Evolutionary conservation across 148 eudicot genomes (phyloP).

Genomic region (Rhododendron ferrugineum): DNA sequence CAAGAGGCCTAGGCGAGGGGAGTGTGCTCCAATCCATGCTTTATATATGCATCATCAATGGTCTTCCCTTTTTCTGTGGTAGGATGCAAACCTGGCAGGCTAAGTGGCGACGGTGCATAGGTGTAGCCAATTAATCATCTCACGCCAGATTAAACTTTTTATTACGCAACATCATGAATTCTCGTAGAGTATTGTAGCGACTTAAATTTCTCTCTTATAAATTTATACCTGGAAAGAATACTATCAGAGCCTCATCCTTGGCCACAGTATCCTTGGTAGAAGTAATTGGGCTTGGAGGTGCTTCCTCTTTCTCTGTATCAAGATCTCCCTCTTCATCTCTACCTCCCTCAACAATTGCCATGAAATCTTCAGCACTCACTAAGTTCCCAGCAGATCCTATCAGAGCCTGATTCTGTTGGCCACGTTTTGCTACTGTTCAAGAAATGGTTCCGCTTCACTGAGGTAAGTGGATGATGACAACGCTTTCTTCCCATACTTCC

Average conservation of each 20-base stretch:
- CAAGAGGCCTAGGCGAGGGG: not conserved
- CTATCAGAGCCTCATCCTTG: slow-evolving; percentile 70
- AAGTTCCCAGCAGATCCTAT: slow-evolving; percentile 86
- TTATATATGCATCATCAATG: not conserved
- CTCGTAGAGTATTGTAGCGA: not conserved
- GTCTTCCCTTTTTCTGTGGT: not conserved
- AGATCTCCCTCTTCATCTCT: slow-evolving; percentile 88
- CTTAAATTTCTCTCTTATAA: not conserved
- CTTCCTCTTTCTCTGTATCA: slow-evolving; percentile 42
- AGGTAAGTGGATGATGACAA: slow-evolving; percentile 68
- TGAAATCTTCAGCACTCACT: slow-evolving; percentile 75
- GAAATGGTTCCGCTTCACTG: slow-evolving; percentile 91
- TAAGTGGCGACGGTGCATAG: not conserved
- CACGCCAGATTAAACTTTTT: not conserved
- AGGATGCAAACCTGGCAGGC: not conserved
- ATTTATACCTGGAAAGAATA: slow-evolving; percentile 84
- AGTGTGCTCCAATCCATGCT: not conserved
- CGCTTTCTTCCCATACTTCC: slow-evolving; percentile 61
- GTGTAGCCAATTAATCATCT: not conserved
- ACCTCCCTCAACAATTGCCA: slow-evolving; percentile 69
- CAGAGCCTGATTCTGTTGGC: slow-evolving; percentile 68
- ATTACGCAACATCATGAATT: not conserved
- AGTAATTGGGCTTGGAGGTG: slow-evolving; percentile 37
- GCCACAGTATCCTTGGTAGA: slow-evolving; percentile 34
- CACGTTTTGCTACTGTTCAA: slow-evolving; percentile 88